These are phyloP conservation scores for Forsythia suspensa DNA, from an alignment of 257 asterid species.

Conservation along the genomic window DNA sequence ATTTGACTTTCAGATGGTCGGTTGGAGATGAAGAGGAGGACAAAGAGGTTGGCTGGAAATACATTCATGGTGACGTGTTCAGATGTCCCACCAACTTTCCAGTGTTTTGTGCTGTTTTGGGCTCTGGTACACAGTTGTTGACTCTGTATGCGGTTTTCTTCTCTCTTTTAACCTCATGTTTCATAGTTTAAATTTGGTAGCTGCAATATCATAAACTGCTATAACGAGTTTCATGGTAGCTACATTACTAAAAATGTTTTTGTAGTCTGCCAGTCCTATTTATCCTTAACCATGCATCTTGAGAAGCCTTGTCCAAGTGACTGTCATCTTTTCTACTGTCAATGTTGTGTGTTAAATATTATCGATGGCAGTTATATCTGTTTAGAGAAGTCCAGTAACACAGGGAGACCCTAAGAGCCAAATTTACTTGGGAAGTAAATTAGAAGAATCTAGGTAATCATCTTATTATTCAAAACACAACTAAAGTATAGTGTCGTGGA, in stretches of 20 bases:
- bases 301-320: neutral
- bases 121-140: slow-evolving; percentile 76
- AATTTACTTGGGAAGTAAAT: neutral
- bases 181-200: neutral
- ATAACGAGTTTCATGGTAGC: neutral
- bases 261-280: neutral
- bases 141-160: slow-evolving; percentile 48
- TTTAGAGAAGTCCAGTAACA: neutral
- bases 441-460: neutral
- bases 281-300: neutral
- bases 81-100: slow-evolving; percentile 63
- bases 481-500: neutral
- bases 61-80: slow-evolving; percentile 67
- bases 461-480: neutral
- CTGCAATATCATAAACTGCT: neutral
- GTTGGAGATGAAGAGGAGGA: slow-evolving; percentile 81
- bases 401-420: neutral
- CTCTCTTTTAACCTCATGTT: neutral
- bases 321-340: neutral
- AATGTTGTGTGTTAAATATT: neutral
- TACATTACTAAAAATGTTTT: neutral
- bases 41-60: slow-evolving; percentile 81
- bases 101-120: slow-evolving; percentile 72
- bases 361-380: neutral
- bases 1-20: slow-evolving; percentile 51